Conservation (phyloP, 2,329 filamentous ascomycete genomes). For the Aspergillus intermedius region DNA sequence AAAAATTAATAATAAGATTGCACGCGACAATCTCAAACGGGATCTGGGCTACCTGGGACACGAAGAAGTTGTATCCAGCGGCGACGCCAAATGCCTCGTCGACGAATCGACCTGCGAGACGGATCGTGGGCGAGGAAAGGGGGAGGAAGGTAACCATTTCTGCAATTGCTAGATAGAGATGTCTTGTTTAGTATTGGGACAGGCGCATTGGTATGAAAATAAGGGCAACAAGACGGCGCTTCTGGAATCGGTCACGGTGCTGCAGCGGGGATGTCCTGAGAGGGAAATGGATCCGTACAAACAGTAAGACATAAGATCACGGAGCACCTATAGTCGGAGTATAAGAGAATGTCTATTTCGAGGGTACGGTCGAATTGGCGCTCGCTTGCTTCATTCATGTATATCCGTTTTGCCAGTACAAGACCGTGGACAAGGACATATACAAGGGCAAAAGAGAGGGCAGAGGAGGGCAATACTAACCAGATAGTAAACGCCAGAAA, state of each 20-base stretch:
- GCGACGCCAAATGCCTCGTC: constrained; percentile 45
- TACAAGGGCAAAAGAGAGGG: neutral
- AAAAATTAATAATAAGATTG: constrained; percentile 46
- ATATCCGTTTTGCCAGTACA: neutral
- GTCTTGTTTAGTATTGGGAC: neutral
- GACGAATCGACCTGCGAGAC: constrained; percentile 43
- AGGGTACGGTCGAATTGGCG: neutral
- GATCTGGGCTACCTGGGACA: constrained; percentile 46
- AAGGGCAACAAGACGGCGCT: constrained; percentile 5
- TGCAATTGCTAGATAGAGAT: constrained; percentile 18
- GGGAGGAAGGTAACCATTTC: constrained; percentile 48
- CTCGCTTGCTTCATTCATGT: neutral
- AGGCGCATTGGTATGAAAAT: neutral
- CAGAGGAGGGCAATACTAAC: constrained; percentile 24
- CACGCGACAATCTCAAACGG: constrained; percentile 49
- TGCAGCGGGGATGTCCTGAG: constrained; percentile 4
- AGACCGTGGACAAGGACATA: neutral
- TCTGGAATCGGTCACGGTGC: constrained; percentile 3
- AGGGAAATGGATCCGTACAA: constrained; percentile 27
- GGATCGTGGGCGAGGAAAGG: constrained; percentile 42
- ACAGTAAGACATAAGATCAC: constrained; percentile 42
- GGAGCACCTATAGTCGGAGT: constrained; percentile 33
- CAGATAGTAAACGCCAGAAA: constrained; percentile 43
- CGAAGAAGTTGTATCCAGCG: constrained; percentile 47
- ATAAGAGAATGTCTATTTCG: constrained; percentile 23